These are phyloP conservation scores for Trichosanthes truncata DNA, from an alignment of 306 rosid genomes.

Conservation along the genomic window DNA sequence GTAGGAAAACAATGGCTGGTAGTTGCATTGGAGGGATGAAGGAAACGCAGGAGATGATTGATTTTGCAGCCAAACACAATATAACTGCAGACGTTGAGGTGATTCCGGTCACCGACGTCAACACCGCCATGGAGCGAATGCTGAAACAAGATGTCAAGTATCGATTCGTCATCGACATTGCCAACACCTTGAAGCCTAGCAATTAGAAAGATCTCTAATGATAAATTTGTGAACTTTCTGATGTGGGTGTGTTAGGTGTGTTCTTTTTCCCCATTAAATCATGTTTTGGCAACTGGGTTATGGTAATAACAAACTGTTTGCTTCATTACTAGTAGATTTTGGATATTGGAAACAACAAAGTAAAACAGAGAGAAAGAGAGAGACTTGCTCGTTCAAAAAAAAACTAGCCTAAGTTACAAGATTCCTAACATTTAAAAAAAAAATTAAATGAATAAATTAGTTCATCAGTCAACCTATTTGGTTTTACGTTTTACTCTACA, in stretches of 20 bases:
- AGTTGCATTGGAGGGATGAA: slow-evolving; percentile 42
- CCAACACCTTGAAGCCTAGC: slow-evolving; percentile 4
- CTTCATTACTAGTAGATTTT: background rate
- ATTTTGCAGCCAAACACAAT: slow-evolving; percentile 17
- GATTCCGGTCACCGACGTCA: slow-evolving; percentile 8
- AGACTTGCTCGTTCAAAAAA: background rate
- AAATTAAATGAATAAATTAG: background rate
- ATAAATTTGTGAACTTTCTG: background rate
- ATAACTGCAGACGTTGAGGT: slow-evolving; percentile 14
- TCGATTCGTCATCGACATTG: slow-evolving; percentile 19
- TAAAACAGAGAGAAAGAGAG: background rate
- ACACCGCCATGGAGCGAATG: slow-evolving; percentile 13
- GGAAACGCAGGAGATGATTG: slow-evolving; percentile 42
- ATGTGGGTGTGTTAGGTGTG: background rate
- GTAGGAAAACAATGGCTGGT: slow-evolving; percentile 32
- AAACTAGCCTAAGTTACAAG: background rate
- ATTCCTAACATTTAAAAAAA: background rate
- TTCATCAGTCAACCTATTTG: background rate
- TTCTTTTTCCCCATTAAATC: background rate
- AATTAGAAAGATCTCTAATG: background rate
- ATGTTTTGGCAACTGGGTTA: background rate
- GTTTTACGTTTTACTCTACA: background rate
- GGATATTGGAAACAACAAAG: background rate
- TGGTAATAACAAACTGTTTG: background rate
- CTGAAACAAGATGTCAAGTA: slow-evolving; percentile 11